phyloP scores from a whole-genome alignment of 352 stramenopile genomes.

The Plasmopara muralis region DNA sequence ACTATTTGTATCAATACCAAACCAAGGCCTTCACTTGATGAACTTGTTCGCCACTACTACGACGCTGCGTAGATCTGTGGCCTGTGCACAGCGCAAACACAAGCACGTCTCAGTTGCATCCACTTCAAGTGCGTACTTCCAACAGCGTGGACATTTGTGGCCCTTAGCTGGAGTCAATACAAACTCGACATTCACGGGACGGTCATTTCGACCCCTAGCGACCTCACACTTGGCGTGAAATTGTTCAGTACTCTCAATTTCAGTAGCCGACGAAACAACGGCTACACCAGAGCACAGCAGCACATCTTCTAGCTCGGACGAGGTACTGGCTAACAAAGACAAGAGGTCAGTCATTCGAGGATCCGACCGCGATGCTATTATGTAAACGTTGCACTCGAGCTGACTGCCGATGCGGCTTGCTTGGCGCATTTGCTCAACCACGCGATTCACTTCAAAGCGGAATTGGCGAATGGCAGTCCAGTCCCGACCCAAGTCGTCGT shows the following conservation, averaged over 20 bases:
- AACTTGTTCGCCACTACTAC: conserved; percentile 38
- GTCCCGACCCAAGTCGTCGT: conserved; percentile 48
- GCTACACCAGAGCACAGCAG: conserved; percentile 61
- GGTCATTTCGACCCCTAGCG: conserved; percentile 24
- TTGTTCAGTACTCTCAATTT: conserved; percentile 29
- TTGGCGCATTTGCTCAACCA: conserved; percentile 67
- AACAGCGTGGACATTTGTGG: conserved; percentile 86
- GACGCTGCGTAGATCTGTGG: conserved; percentile 43
- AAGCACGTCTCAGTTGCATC: conserved; percentile 45
- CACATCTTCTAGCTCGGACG: conserved; percentile 58
- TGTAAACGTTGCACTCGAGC: conserved; percentile 65
- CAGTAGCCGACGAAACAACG: conserved; percentile 29
- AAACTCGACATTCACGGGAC: conserved; percentile 44
- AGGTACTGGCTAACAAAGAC: conserved; percentile 7
- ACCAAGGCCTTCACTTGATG: conserved; percentile 18
- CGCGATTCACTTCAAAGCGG: conserved; percentile 72
- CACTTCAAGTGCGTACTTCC: conserved; percentile 71
- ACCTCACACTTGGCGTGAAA: conserved; percentile 34
- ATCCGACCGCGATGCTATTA: conserved; percentile 37
- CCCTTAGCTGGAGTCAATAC: conserved; percentile 53
- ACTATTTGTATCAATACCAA: too few relatives aligned
- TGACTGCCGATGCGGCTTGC: conserved; percentile 52
- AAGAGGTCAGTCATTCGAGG: conserved; percentile 57
- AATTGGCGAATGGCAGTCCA: conserved; percentile 88
- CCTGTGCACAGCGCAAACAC: conserved; percentile 44